These are phyloP conservation scores for Trichoderma sp. DNA, from an alignment of 2,329 filamentous ascomycete genomes.

Conservation along the genomic window DNA sequence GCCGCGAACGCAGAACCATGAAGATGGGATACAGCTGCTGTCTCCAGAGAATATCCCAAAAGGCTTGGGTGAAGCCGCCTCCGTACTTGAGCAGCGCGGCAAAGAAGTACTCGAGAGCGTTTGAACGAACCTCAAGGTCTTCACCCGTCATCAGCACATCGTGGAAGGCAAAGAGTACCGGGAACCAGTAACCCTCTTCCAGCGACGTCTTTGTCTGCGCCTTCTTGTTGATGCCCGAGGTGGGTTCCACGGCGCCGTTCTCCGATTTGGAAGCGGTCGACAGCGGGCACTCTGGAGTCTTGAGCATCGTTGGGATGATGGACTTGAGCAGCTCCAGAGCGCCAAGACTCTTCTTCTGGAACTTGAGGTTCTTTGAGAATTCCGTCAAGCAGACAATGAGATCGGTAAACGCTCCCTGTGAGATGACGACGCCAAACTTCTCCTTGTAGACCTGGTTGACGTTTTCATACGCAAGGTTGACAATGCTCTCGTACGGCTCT, in stretches of 20 bases:
- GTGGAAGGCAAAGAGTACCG: conserved; percentile 96
- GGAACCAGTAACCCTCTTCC: conserved; percentile 99
- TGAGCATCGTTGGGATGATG: conserved; percentile 91
- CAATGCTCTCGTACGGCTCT: conserved; percentile 92
- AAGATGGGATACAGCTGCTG: conserved; percentile 98
- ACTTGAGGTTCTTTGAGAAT: conserved; percentile 97
- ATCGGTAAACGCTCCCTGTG: conserved; percentile 95
- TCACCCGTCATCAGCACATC: conserved; percentile 99
- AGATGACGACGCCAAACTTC: conserved; percentile 92
- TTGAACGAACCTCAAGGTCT: conserved; percentile 90
- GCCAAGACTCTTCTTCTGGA: conserved; percentile 97
- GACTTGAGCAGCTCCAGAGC: conserved; percentile 94
- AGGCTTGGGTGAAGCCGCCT: conserved; percentile 86
- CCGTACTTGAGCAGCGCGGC: conserved; percentile 89
- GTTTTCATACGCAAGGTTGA: conserved; percentile 95
- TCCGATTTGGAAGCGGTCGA: conserved; percentile 47
- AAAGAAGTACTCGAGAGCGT: conserved; percentile 94
- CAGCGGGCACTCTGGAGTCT: conserved; percentile 90
- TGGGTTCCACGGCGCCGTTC: conserved; percentile 41
- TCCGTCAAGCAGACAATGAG: conserved; percentile 94
- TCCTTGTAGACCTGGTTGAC: conserved; percentile 95
- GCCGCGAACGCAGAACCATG: conserved; percentile 93
- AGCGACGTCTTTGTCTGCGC: conserved; percentile 79
- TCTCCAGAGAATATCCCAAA: conserved; percentile 98
- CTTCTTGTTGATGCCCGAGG: conserved; percentile 47